These are phyloP conservation scores for Hortaea sp. DNA, from an alignment of 2,329 filamentous ascomycete genomes.

Conservation along the genomic window DNA sequence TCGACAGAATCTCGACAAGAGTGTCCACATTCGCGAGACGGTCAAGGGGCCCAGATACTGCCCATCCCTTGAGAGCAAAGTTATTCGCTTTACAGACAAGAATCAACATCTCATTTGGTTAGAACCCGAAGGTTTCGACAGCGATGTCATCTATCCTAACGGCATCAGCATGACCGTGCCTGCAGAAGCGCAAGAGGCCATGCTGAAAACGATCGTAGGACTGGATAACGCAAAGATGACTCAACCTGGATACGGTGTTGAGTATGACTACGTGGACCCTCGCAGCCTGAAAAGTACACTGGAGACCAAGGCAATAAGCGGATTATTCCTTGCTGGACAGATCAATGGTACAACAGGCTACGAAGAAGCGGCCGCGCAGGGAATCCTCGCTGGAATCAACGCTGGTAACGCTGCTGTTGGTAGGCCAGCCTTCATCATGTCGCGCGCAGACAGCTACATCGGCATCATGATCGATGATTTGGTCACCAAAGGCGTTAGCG, in stretches of 20 bases:
- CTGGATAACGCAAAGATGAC: constrained; percentile 85
- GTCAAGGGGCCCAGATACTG: constrained; percentile 93
- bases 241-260: constrained; percentile 91
- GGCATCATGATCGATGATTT: constrained; percentile 98
- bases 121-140: constrained; percentile 90
- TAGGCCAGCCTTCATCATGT: constrained; percentile 56
- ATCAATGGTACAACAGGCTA: constrained; percentile 98
- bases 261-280: constrained; percentile 97
- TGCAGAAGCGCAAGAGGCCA: constrained; percentile 70
- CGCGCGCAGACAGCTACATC: constrained; percentile 85
- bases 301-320: constrained; percentile 83
- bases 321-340: constrained; percentile 86
- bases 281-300: constrained; percentile 77
- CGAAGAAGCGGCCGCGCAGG: constrained; percentile 92
- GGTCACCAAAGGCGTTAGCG: constrained; percentile 89
- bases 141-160: constrained; percentile 86
- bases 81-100: constrained; percentile 77
- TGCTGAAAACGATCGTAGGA: constrained; percentile 79
- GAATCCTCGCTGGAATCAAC: constrained; percentile 85
- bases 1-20: constrained; percentile 83
- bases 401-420: constrained; percentile 70
- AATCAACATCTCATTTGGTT: constrained; percentile 85
- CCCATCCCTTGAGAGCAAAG: constrained; percentile 87
- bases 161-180: constrained; percentile 96
- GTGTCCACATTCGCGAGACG: constrained; percentile 89